Evolutionary conservation across 305 asterid genomes (phyloP).

Genomic region (Solanum hybrid): DNA sequence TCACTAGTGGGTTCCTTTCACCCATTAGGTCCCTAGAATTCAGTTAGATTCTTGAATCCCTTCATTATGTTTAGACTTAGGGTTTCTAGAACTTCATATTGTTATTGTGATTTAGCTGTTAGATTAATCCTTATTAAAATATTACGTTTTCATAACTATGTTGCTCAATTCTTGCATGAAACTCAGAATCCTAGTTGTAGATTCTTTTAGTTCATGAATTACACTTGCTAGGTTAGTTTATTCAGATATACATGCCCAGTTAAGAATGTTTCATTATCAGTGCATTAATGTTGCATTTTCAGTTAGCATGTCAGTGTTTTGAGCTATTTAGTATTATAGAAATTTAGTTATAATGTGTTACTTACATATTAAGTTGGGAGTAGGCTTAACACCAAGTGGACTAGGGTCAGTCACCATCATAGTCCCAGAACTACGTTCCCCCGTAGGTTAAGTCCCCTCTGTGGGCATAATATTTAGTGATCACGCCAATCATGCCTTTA

Average conservation of each 20-base stretch:
- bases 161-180: neutral
- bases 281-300: neutral
- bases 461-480: neutral
- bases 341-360: no score
- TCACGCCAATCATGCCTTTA: no score
- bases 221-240: neutral
- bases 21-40: no score
- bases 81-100: no score
- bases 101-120: no score
- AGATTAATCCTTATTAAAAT: neutral
- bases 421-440: neutral
- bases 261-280: neutral
- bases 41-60: no score
- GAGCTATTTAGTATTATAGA: neutral
- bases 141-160: neutral
- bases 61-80: no score
- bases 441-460: neutral
- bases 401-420: neutral
- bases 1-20: no score
- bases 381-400: neutral
- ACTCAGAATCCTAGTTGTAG: neutral
- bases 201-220: neutral
- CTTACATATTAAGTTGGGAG: neutral
- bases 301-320: neutral
- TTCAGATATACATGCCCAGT: neutral